A percentile compares a stretch with the other conserved stretches of the same genome.
Conservation (phyloP, 2,329 filamentous ascomycete genomes). For the Sclerotinia sclerotiorum region DNA sequence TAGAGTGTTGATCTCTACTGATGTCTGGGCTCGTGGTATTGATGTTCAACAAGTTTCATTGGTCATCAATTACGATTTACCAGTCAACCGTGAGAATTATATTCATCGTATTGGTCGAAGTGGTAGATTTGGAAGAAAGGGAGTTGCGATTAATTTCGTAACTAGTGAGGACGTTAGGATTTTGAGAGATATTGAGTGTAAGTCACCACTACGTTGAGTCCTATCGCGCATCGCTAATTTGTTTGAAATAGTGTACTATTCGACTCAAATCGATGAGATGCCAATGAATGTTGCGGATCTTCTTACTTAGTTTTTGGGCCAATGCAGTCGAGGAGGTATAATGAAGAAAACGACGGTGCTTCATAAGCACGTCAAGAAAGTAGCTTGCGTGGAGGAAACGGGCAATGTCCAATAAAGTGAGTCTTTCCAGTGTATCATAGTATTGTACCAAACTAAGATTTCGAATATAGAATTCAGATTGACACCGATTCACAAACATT, state of each 20-base stretch:
- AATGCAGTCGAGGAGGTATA: not conserved
- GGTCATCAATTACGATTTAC: constrained; percentile 98
- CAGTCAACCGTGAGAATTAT: constrained; percentile 98
- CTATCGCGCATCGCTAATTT: not conserved
- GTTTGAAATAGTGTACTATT: constrained; percentile 60
- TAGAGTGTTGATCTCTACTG: constrained; percentile 92
- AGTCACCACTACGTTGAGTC: constrained; percentile 42
- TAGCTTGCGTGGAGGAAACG: constrained; percentile 38
- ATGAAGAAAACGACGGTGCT: constrained; percentile 23
- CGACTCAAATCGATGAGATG: constrained; percentile 79
- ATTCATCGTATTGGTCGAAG: constrained; percentile 97
- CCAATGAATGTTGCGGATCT: constrained; percentile 67
- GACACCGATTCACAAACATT: not conserved
- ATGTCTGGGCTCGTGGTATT: constrained; percentile 97
- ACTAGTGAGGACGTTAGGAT: constrained; percentile 98
- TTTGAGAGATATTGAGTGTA: constrained; percentile 91
- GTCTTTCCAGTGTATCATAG: not conserved
- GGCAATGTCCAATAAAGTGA: constrained; percentile 36
- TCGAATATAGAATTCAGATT: constrained; percentile 7
- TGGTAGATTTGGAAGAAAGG: constrained; percentile 94
- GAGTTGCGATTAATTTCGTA: constrained; percentile 99
- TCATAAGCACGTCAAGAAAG: constrained; percentile 30
- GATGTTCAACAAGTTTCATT: constrained; percentile 97
- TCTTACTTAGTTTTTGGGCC: constrained; percentile 31
- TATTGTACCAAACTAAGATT: not conserved